Base-by-base conservation (phyloP, 192 early-diverging fungal genomes). In the Coemansia reversa region DNA sequence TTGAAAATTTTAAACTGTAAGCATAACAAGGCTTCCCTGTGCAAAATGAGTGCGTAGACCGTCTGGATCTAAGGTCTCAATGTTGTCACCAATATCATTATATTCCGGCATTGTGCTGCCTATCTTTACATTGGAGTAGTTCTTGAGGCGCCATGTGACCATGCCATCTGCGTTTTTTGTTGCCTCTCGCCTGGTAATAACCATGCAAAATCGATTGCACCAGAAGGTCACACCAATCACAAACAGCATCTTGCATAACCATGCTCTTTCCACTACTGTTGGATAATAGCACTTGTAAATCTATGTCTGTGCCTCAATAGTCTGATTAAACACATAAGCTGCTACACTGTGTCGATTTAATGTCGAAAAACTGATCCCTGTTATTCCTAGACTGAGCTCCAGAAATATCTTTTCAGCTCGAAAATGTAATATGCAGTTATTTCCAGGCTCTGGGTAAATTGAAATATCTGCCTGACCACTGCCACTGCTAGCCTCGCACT, bases 341-440 rank as follows among this genome's bases (percentile, higher is more conserved):
- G 57, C 57, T 16, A 45, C 28, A 25, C 20, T 42, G 28, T 33
- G 28, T 7, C 28, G 16, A 25, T 58, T 58, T n/a, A 5, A 33
- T 18, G 19, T 7, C 2, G 30, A 16, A 23, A n/a, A 45, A 24
- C 5, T 33, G 28, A 25, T n/a, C n/a, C 16, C 8, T 45, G 22
- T 45, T 58, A 18, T 8, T 39, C 14, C n/a, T 8, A 2, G 57
- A 24, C 8, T 1, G 33, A 42, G 4, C 16, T 2, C 57, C 57
- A 2, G 22, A 12, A n/a, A 24, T 58, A 58, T 12, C 57, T 33
- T 35, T 58, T 58, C 33, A 30, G 57, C 33, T 58, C 57, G 8
- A 58, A 24, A 5, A 58, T 22, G 19, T 58, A 30, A 42, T 58
- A 30, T 24, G 6, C 22, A 25, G 9, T 11, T 7, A 35, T 39